These are phyloP conservation scores for Lactarius indigo DNA, from an alignment of 768 basidiomycete species.

Conservation along the genomic window DNA sequence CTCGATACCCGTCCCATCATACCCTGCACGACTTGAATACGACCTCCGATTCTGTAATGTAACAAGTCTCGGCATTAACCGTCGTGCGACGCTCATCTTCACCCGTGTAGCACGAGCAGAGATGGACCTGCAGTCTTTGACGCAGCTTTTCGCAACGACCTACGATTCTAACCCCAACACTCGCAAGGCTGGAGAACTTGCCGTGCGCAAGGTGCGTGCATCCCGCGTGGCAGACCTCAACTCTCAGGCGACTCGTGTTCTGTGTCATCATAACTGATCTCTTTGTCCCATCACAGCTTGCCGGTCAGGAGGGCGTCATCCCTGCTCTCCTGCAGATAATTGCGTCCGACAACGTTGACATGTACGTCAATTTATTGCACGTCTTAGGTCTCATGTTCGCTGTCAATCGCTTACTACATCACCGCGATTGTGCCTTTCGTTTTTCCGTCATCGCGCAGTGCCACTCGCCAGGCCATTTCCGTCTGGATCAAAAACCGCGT, in stretches of 20 bases:
- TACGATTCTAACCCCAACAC: constrained; percentile 83
- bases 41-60: background rate
- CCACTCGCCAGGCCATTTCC: constrained; percentile 79
- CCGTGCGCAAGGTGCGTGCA: constrained; percentile 72
- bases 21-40: constrained; percentile 13
- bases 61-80: background rate
- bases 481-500: constrained; percentile 93
- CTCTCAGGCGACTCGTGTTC: constrained; percentile 7
- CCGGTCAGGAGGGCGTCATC: constrained; percentile 77
- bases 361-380: constrained; percentile 46
- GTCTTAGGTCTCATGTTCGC: background rate
- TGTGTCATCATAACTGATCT: constrained; percentile 16
- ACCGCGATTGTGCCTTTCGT: constrained; percentile 5
- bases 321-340: constrained; percentile 85
- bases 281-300: constrained; percentile 47
- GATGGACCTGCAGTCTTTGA: constrained; percentile 76
- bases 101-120: constrained; percentile 14
- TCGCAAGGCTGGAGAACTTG: constrained; percentile 79
- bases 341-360: constrained; percentile 68
- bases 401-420: background rate
- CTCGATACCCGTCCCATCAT: constrained; percentile 18
- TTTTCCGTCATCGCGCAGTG: constrained; percentile 38
- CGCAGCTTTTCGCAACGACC: constrained; percentile 75
- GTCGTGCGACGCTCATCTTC: constrained; percentile 5
- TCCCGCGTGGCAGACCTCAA: background rate